Conservation (phyloP, 2,329 filamentous ascomycete genomes). For the Trichophyton simii region DNA sequence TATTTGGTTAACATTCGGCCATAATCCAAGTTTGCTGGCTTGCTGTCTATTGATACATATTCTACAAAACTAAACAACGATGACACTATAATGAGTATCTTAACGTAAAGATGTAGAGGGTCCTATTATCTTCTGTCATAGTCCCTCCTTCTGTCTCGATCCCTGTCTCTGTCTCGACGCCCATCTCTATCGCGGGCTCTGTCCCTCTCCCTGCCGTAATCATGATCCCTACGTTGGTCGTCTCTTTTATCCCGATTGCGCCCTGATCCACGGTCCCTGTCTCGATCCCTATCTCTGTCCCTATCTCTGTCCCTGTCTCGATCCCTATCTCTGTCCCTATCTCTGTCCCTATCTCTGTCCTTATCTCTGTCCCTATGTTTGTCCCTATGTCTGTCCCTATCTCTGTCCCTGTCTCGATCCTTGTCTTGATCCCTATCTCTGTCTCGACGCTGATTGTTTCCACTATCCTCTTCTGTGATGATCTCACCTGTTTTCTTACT, state of each 20-base stretch:
- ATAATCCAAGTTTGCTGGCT: constrained; percentile 7
- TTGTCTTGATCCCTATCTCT: constrained; percentile 15
- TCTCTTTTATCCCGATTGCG: constrained; percentile 16
- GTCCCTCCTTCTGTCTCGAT: constrained; percentile 9
- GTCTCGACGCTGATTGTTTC: background rate
- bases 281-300: constrained; percentile 16
- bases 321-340: constrained; percentile 17
- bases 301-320: constrained; percentile 21
- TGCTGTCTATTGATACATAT: constrained; percentile 12
- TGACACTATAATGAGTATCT: background rate
- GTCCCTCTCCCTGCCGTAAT: constrained; percentile 16
- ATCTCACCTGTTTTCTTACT: constrained; percentile 52
- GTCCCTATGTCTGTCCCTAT: background rate
- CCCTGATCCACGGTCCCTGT: constrained; percentile 17
- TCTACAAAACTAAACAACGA: constrained; percentile 10
- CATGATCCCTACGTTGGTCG: constrained; percentile 16
- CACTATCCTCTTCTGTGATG: constrained; percentile 44
- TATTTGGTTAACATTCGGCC: background rate
- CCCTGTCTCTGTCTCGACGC: constrained; percentile 14
- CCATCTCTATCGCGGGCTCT: constrained; percentile 3
- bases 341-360: too few relatives aligned
- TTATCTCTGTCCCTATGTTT: too few relatives aligned
- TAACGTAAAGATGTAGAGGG: constrained; percentile 9
- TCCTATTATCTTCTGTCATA: constrained; percentile 1
- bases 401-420: constrained; percentile 10